phyloP scores from a whole-genome alignment of 139 green algal species.

The Chlorella sorokiniana region DNA sequence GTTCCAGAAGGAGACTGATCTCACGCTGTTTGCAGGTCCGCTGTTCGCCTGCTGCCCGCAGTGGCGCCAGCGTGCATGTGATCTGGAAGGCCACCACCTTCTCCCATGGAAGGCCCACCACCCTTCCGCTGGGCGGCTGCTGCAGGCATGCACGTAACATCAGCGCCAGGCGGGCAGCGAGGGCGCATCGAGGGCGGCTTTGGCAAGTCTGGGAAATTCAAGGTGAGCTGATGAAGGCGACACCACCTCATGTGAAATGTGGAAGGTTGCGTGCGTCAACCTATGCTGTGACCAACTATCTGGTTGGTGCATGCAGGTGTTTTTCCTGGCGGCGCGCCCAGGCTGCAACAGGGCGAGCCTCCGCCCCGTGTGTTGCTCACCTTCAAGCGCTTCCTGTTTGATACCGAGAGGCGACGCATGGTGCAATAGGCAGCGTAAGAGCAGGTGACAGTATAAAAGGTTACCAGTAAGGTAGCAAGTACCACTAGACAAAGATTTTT shows the following conservation, averaged over 20 bases:
- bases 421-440: conserved; percentile 35
- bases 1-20: conserved; percentile 96
- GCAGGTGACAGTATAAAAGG: not conserved
- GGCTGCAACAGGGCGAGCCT: conserved; percentile 8
- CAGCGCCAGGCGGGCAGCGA: conserved; percentile 51
- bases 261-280: too few species aligned
- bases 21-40: conserved; percentile 68
- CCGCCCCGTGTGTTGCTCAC: conserved; percentile 48
- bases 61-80: too few species aligned
- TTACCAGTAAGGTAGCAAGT: not conserved
- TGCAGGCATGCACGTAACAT: conserved; percentile 65
- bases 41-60: not conserved
- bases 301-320: not conserved
- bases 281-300: too few species aligned
- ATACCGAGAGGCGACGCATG: conserved; percentile 57
- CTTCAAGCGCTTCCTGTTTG: conserved; percentile 80
- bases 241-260: too few species aligned
- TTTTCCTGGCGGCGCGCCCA: conserved; percentile 48
- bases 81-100: too few species aligned
- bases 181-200: conserved; percentile 78
- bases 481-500: not conserved
- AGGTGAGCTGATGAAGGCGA: too few species aligned
- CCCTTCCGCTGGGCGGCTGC: not conserved
- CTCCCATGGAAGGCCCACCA: not conserved
- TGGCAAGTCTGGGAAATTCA: conserved; percentile 89